Conservation (phyloP, 2,329 filamentous ascomycete species). For the Pyricularia grisea region DNA sequence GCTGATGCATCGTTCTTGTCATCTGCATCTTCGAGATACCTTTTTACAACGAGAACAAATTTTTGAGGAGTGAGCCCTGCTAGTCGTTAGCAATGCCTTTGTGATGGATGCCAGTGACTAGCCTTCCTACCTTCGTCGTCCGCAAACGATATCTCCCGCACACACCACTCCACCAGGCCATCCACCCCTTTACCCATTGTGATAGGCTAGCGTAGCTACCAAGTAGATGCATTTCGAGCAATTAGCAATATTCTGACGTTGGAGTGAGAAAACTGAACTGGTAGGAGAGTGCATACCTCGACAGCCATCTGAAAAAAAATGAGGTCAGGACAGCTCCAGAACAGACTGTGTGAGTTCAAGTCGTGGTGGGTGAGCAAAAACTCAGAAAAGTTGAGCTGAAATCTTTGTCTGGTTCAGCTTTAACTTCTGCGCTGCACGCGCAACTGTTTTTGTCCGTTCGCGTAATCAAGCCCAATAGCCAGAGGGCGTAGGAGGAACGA, state of each 20-base stretch:
- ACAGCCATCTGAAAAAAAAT: background rate
- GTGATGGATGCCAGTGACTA: background rate
- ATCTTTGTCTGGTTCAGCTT: background rate
- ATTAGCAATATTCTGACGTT: background rate
- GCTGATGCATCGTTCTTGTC: background rate
- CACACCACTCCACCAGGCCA: constrained; percentile 32
- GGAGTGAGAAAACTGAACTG: background rate
- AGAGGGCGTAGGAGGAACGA: background rate
- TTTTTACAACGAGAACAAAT: constrained; percentile 13
- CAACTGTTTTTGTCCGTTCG: background rate
- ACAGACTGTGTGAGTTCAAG: background rate
- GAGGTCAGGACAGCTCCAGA: background rate
- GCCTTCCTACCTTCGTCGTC: constrained; percentile 28
- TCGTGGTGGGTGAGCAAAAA: background rate
- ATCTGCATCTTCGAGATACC: constrained; percentile 6
- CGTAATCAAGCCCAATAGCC: background rate
- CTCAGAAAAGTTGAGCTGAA: background rate
- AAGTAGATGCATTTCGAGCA: background rate
- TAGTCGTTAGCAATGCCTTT: constrained; percentile 3
- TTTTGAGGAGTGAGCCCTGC: constrained; percentile 13
- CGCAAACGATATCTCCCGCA: constrained; percentile 33
- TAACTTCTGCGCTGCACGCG: background rate
- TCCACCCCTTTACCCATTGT: constrained; percentile 30
- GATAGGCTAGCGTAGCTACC: background rate
- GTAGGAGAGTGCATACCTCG: background rate